Conservation (phyloP, 306 rosid species). For the Rosa persica region DNA sequence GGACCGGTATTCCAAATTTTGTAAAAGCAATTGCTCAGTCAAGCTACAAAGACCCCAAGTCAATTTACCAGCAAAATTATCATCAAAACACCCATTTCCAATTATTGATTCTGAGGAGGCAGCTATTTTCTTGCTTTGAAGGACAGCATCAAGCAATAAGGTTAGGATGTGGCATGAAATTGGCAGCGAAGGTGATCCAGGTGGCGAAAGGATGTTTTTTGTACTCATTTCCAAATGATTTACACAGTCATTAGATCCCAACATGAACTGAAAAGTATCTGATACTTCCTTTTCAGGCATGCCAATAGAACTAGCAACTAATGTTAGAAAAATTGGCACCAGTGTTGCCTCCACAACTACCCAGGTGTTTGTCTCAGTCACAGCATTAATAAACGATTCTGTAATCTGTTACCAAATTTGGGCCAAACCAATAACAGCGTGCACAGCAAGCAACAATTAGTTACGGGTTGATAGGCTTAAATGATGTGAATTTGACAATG, state of each 20-base stretch:
- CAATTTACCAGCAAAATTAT: slow-evolving; percentile 45
- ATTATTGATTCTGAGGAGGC: slow-evolving; percentile 28
- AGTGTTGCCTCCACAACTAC: slow-evolving; percentile 54
- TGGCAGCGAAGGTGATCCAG: slow-evolving; percentile 44
- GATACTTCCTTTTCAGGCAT: slow-evolving; percentile 44
- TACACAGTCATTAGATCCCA: slow-evolving; percentile 23
- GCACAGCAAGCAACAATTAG: slow-evolving; percentile 18
- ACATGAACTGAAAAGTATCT: slow-evolving; percentile 39
- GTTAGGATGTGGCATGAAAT: slow-evolving; percentile 66
- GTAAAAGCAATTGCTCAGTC: slow-evolving; percentile 66
- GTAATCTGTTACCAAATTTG: slow-evolving; percentile 50
- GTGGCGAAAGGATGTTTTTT: slow-evolving; percentile 30
- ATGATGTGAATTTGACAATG: slow-evolving; percentile 18
- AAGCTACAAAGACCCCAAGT: slow-evolving; percentile 61
- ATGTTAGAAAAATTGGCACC: slow-evolving; percentile 62
- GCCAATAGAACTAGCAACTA: slow-evolving; percentile 55
- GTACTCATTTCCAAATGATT: slow-evolving; percentile 30
- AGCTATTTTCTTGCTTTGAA: slow-evolving; percentile 39
- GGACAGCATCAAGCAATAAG: slow-evolving; percentile 57
- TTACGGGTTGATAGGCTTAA: neutral
- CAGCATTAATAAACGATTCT: slow-evolving; percentile 57
- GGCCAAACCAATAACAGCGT: slow-evolving; percentile 17
- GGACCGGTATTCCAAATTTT: slow-evolving; percentile 73
- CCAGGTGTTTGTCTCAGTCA: slow-evolving; percentile 54
- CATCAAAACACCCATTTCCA: slow-evolving; percentile 35